Evolutionary conservation across 2,329 filamentous ascomycete genomes (phyloP), one percentile per base, ranked within the genome.

Genomic region (Trichoderma sp.): DNA sequence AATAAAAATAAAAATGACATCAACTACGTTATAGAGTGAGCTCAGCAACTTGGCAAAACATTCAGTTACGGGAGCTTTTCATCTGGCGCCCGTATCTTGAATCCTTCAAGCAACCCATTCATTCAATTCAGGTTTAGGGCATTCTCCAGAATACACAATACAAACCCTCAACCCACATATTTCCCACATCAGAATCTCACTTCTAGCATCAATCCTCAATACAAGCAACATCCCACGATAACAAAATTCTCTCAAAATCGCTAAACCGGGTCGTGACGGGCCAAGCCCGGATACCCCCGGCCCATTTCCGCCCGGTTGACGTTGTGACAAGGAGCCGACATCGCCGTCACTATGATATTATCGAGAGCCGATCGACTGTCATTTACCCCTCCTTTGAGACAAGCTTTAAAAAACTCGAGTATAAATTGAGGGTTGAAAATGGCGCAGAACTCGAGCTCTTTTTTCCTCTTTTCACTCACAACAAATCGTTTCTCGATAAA

Each of bases 251-350:
- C 69, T 73, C 59, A 45, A 73, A 45, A 73, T 38, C 50, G 38
- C 60, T 64, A 73, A 73, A 65, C 53, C 67, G 67, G 60, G 67
- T 35, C 24, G 29, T 21, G 29, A 50, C 75, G 76, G 76, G 68
- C 71, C 64, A 77, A 62, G 31, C 41, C 56, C 77, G 75, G 75
- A 68, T 75, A 75, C 31, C 62, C 64, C 71, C 75, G 75, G 75
- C 14, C 50, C 71, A 50, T 71, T 50, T 14, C 63, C 71, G 41
- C 60, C 41, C 8, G 27, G 59, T 65, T 66, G 60, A 35, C 24
- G 66, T 71, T 11, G 41, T 62, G 35, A 29, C 7, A 35, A 24
- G 38, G 31, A 56, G 74, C 74, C 69, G 68, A 75, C 69, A 75
- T 75, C 60, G 74, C 74, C 69, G 73, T 75, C 73, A 75, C 56